phyloP scores from a whole-genome alignment of 768 basidiomycete genomes.

The Grammothele lineata region DNA sequence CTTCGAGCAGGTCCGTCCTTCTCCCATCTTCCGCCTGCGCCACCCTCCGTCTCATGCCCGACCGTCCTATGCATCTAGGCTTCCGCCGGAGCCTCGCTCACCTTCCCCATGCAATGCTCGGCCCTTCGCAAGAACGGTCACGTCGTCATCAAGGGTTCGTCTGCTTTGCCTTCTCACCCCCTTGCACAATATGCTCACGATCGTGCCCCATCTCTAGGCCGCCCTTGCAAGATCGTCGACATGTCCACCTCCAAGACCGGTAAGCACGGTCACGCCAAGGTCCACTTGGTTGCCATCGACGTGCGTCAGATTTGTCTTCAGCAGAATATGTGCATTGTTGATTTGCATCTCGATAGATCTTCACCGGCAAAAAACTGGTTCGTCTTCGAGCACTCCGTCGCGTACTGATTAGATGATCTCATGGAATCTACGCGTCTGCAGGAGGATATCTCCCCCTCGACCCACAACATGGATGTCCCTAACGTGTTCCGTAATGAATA shows the following conservation, averaged over 20 bases:
- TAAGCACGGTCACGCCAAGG: slow-evolving; percentile 99
- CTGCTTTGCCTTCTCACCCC: too few species aligned
- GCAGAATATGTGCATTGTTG: not conserved
- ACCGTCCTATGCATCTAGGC: slow-evolving; percentile 39
- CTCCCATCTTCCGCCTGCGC: slow-evolving; percentile 5
- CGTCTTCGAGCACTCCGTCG: slow-evolving; percentile 28
- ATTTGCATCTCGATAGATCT: slow-evolving; percentile 63
- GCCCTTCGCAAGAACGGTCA: slow-evolving; percentile 89
- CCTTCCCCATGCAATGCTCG: slow-evolving; percentile 93
- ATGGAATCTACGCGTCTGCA: slow-evolving; percentile 28
- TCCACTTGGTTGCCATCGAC: slow-evolving; percentile 95
- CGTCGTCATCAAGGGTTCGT: slow-evolving; percentile 89
- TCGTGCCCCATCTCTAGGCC: slow-evolving; percentile 39
- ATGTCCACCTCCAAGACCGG: slow-evolving; percentile 99
- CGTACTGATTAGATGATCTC: slow-evolving; percentile 7
- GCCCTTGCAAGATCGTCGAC: slow-evolving; percentile 98
- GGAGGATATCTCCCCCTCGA: slow-evolving; percentile 95
- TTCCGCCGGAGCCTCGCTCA: slow-evolving; percentile 69
- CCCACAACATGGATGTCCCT: slow-evolving; percentile 99
- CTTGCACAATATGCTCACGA: too few species aligned
- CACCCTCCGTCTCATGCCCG: slow-evolving; percentile 2
- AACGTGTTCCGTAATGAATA: slow-evolving; percentile 89
- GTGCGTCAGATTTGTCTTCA: slow-evolving; percentile 45
- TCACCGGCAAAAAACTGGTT: slow-evolving; percentile 96
- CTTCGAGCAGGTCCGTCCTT: slow-evolving; percentile 70